These are phyloP conservation scores for Hemisphaericaspora xylofermentans DNA, from an alignment of 1,139 yeast species.

Conservation along the genomic window DNA sequence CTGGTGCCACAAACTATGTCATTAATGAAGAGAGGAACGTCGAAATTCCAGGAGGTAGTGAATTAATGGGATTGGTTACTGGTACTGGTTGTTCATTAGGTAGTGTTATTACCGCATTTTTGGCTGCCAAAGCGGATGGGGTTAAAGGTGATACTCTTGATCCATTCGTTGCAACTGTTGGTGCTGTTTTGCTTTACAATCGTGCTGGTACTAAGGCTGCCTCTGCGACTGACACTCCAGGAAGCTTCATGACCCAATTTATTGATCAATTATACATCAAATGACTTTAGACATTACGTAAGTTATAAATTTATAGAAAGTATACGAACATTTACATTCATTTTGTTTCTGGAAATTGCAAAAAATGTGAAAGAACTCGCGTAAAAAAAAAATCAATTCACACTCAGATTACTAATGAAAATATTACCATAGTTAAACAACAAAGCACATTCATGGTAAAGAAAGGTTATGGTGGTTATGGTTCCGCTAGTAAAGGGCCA, in stretches of 20 bases:
- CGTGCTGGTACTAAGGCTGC: conserved; percentile 63
- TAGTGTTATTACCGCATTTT: conserved; percentile 62
- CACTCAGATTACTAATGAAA: not conserved
- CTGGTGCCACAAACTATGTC: conserved; percentile 42
- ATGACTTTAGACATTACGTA: conserved; percentile 13
- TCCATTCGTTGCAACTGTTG: conserved; percentile 49
- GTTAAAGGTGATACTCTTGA: conserved; percentile 16
- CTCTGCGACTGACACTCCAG: conserved; percentile 39
- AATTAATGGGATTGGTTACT: conserved; percentile 71
- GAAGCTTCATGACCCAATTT: conserved; percentile 48
- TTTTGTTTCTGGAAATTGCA: no score
- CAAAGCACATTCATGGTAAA: conserved; percentile 14
- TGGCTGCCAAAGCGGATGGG: conserved; percentile 45
- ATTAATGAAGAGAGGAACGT: conserved; percentile 19
- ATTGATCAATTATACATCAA: conserved; percentile 41
- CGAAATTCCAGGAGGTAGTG: conserved; percentile 57
- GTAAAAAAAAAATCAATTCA: no score
- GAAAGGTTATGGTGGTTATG: conserved; percentile 13
- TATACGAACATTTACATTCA: no score
- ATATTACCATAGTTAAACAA: not conserved
- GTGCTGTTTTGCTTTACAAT: conserved; percentile 65
- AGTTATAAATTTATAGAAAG: no score
- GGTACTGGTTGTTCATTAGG: conserved; percentile 91
- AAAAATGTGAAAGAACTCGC: no score
- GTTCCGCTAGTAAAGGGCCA: conserved; percentile 9